Conservation (phyloP, 345 rosid genomes). For the Trapa incisa region DNA sequence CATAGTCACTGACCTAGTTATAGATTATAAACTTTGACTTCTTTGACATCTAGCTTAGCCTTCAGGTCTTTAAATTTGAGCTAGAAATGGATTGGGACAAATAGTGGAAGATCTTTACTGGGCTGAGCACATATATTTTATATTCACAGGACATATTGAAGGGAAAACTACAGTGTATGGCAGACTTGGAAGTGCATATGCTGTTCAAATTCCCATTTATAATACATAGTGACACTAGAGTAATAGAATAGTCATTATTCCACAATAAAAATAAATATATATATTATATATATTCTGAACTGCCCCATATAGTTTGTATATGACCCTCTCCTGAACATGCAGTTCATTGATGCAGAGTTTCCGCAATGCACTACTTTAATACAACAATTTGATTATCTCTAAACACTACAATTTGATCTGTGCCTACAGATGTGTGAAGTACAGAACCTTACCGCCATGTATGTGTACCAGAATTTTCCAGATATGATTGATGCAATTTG, state of each 20-base stretch:
- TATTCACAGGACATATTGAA: background rate
- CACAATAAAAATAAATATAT: background rate
- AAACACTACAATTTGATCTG: background rate
- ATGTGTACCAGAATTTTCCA: conserved; percentile 72
- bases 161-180: background rate
- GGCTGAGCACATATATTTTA: background rate
- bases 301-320: background rate
- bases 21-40: background rate
- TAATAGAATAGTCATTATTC: background rate
- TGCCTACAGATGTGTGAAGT: background rate
- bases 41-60: background rate
- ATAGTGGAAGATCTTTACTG: background rate
- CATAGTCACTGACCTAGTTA: background rate
- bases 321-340: background rate
- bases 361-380: background rate
- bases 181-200: no score
- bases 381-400: background rate
- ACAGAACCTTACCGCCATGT: conserved; percentile 52
- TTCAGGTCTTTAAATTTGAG: background rate
- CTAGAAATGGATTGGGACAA: background rate
- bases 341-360: background rate
- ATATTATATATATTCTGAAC: background rate
- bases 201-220: no score
- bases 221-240: background rate
- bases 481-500: conserved; percentile 72